phyloP scores from a whole-genome alignment of 2,329 filamentous ascomycete species.

The Talaromyces sp. region DNA sequence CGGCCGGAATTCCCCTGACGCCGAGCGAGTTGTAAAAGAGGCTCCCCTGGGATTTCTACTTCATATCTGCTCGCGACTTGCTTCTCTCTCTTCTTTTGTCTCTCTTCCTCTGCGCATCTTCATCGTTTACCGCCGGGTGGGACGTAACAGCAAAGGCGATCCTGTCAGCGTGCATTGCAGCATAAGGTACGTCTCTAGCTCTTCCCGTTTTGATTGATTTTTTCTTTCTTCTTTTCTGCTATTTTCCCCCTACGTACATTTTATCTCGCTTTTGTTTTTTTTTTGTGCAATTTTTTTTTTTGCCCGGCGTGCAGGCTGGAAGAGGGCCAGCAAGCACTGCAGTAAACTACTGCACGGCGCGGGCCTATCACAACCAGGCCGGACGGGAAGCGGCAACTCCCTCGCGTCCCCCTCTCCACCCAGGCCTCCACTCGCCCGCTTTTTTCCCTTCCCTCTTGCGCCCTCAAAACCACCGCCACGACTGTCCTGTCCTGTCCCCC shows the following conservation, averaged over 20 bases:
- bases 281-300: background rate
- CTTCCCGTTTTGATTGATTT: background rate
- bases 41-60: background rate
- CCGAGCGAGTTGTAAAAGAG: background rate
- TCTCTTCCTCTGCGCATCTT: background rate
- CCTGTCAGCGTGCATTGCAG: background rate
- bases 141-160: background rate
- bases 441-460: conserved; percentile 1
- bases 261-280: background rate
- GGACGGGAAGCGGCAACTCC: conserved; percentile 5
- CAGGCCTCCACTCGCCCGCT: background rate
- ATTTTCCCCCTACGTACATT: background rate
- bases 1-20: background rate
- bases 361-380: conserved; percentile 8
- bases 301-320: background rate
- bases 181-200: background rate
- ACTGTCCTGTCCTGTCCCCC: background rate
- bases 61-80: background rate
- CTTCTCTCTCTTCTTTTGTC: background rate
- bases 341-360: conserved; percentile 5
- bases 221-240: background rate
- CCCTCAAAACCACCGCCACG: background rate
- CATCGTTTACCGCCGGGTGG: background rate
- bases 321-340: background rate
- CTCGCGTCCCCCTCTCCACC: conserved; percentile 6